Evolutionary conservation across 225 moss, liverwort and hornwort species (phyloP).

Genomic region (Climacium dendroides): DNA sequence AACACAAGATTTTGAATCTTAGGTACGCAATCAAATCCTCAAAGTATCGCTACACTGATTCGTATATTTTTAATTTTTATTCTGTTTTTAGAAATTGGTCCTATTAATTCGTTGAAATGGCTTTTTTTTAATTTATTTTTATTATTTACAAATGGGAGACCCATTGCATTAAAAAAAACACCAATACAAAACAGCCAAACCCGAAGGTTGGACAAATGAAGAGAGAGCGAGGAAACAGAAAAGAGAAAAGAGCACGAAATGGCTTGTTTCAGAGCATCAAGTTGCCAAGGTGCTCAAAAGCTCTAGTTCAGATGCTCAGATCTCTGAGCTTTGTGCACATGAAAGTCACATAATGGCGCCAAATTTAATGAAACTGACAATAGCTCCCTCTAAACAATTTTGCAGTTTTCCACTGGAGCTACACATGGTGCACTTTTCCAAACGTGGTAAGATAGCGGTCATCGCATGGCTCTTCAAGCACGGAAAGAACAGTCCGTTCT

Average conservation of each 20-base stretch:
- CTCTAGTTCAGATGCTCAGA: not conserved
- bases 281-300: not conserved
- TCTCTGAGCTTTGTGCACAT: not conserved
- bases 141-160: too few species aligned
- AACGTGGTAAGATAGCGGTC: conserved; percentile 33
- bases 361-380: not conserved
- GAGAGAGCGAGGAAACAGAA: too few species aligned
- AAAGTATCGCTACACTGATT: not conserved
- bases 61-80: not conserved
- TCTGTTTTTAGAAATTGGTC: not conserved
- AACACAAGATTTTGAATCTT: conserved; percentile 32
- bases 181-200: too few species aligned
- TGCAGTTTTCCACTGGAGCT: conserved; percentile 62
- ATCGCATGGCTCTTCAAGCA: conserved; percentile 36
- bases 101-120: not conserved
- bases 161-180: too few species aligned
- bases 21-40: conserved; percentile 7
- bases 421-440: conserved; percentile 55
- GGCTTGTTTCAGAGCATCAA: not conserved
- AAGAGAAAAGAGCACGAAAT: too few species aligned
- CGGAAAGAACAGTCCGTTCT: conserved; percentile 17
- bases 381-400: not conserved
- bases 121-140: too few species aligned
- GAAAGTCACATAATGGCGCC: too few species aligned
- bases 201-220: too few species aligned